Percentiles rank a stretch among this genome's conserved stretches.
Evolutionary conservation across 768 basidiomycete genomes (phyloP).

Genomic region (Hygrophoropsis aurantiaca): DNA sequence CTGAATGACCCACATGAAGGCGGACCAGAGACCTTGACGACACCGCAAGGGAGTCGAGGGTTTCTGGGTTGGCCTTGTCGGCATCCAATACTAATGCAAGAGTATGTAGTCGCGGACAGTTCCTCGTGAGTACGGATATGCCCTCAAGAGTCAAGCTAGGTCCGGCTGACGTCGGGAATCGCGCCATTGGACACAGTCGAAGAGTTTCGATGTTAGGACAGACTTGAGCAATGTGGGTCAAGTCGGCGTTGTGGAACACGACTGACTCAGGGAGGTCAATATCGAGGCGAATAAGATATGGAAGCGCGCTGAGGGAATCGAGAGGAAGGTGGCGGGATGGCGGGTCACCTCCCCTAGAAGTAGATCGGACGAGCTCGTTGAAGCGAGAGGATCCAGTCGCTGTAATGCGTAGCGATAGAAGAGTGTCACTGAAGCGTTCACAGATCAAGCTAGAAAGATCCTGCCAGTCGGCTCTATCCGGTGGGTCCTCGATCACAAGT

Average conservation of each 20-base stretch:
- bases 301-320: conserved; percentile 53
- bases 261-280: conserved; percentile 79
- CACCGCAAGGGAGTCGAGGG: conserved; percentile 44
- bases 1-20: conserved; percentile 75
- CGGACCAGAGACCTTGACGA: conserved; percentile 70
- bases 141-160: conserved; percentile 65
- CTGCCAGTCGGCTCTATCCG: conserved; percentile 73
- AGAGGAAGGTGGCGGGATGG: conserved; percentile 62
- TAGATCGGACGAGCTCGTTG: conserved; percentile 77
- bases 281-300: conserved; percentile 60
- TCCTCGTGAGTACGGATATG: conserved; percentile 54
- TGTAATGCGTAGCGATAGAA: conserved; percentile 60
- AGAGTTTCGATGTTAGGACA: conserved; percentile 72
- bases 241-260: conserved; percentile 60
- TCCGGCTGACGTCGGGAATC: conserved; percentile 53
- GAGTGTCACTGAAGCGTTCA: conserved; percentile 57
- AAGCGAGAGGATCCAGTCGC: conserved; percentile 77
- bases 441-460: conserved; percentile 64
- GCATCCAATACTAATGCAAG: conserved; percentile 68
- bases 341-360: conserved; percentile 60
- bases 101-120: conserved; percentile 63
- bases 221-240: conserved; percentile 55
- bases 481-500: conserved; percentile 78
- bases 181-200: conserved; percentile 64
- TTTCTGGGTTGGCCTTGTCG: conserved; percentile 41